Evolutionary conservation across 805 yeast species (phyloP), one percentile per base, ranked within the genome.

Genomic region (Wickerhamiella sorbophila): DNA sequence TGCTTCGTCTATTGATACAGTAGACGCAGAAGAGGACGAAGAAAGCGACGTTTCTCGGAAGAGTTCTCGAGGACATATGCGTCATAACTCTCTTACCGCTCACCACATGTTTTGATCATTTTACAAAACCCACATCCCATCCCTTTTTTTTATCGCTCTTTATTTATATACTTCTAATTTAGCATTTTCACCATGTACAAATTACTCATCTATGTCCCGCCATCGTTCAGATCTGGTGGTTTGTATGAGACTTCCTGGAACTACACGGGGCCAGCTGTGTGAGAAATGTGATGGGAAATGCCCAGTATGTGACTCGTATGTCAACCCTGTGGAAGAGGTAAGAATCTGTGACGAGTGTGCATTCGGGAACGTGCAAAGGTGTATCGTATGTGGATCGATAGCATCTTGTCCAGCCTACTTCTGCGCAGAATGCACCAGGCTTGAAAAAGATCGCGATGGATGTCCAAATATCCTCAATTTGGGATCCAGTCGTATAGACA

Each of bases 261-360:
- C 75, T 0, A 61, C 64, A 15, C 57, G 72, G 3, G 97, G 94
- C 1, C 63, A 68, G 39, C 65, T 87, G 3, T 87, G 97, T 53
- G 76, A 74, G 26, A 81, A 72, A 57, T 87, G 97, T 58, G 95
- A 87, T 56, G 96, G 95, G 1, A 70, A 76, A 49, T 87, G 97
- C 54, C 95, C 95, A 2, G 67, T 76, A 2, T 87, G 97, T 59
- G 96, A 86, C 55, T 80, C 94, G 1, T 72, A 70, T 50, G 94
- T 84, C 5, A 74, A 77, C 47, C 85, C 91, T 0, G 70, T 72
- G 5, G 66, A 71, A 15, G 59, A 66, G 44, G 95, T 75, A 1
- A 66, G 80, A 44, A 70, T 85, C 17, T 87, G 97, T 58, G 87
- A 80, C 45, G 88, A 79, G 47, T 87, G 97, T 56, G 71, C 94